phyloP scores from a whole-genome alignment of 2,329 filamentous ascomycete genomes.

The Fusarium annulatum region DNA sequence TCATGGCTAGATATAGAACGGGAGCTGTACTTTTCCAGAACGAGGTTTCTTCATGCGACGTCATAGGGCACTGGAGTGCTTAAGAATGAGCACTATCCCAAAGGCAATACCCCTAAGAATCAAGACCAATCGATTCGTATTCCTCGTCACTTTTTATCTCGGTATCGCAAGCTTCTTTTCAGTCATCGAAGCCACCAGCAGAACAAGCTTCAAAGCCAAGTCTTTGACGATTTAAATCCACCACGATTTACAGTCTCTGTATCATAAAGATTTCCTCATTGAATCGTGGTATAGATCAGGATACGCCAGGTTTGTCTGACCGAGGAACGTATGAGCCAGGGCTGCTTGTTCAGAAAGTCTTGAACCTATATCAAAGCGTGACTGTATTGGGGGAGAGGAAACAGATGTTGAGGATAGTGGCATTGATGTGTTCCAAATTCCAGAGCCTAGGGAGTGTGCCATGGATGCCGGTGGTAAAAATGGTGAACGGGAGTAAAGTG shows the following conservation, averaged over 20 bases:
- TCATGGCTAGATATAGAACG: neutral
- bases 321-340: neutral
- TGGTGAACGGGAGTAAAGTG: neutral
- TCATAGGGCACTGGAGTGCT: neutral
- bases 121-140: neutral
- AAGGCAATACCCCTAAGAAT: too few species aligned
- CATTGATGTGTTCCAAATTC: neutral
- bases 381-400: neutral
- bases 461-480: neutral
- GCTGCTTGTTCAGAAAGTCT: neutral
- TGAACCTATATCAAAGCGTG: neutral
- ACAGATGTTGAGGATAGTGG: neutral
- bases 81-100: neutral
- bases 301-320: neutral
- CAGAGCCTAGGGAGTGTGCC: neutral
- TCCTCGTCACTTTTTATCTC: too few species aligned
- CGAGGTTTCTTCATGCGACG: rapidly evolving
- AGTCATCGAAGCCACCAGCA: neutral
- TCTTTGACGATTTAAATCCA: neutral
- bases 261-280: neutral
- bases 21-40: neutral
- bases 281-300: neutral
- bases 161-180: neutral
- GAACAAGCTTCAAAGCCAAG: neutral
- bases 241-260: neutral